Evolutionary conservation across 192 early-diverging fungal species (phyloP), one percentile per base, ranked within the genome.

Genomic region (Entomortierella lignicola): DNA sequence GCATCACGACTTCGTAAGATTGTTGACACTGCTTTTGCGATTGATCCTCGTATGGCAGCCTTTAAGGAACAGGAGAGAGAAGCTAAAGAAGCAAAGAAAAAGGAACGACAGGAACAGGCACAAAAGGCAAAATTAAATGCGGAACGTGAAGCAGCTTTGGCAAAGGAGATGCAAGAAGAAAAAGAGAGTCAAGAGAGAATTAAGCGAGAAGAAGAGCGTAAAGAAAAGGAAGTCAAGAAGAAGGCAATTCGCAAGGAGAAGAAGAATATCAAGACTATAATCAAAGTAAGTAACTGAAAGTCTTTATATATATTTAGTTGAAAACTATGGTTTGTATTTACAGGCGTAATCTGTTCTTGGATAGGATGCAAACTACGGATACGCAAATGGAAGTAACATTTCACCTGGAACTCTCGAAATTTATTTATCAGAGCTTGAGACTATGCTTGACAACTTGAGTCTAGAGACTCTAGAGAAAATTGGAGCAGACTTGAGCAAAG

Each of bases 41-140:
- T 86, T 23, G 94, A 96, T 68, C 93, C 94, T 30, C 90, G 94
- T 53, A 90, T 95, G 63, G 86, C 86, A 27, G 65, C 69, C 25
- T 93, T 91, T 81, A 93, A 90, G 65, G 90, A 92, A 63, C 84
- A 85, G 29, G 94, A 94, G 25, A 85, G 85, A 52, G 77, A 66
- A 18, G 90, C 90, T 12, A 91, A 91, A 69, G 88, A 89, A 27
- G 83, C 88, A 12, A 93, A 93, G 69, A 91, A 89, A 71, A 60
- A 83, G 60, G 90, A 91, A 55, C 82, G 69, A 55, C 86, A 83
- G 58, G 83, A 71, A 34, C 87, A 89, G 43, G 80, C 69, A 2
- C 63, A 85, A 48, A 80, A 77, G 44, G 90, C 70, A 13, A 70
- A 77, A 52, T 20, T 55, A 41, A 71, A 81, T 23, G 81, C 80